phyloP scores from a whole-genome alignment of 176 grass and related monocot species.

The Hordeum vulgare region DNA sequence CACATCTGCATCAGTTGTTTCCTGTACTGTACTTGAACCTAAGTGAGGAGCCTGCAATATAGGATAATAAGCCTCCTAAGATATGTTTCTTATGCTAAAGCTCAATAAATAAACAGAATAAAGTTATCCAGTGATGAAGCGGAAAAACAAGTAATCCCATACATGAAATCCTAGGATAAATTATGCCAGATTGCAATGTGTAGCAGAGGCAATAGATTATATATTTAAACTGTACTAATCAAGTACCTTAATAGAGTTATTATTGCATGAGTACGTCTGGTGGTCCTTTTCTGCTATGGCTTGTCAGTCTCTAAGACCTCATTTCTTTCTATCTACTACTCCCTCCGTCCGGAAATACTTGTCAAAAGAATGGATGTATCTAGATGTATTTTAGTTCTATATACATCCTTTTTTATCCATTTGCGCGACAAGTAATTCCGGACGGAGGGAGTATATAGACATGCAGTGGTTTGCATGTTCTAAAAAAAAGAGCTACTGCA shows the following conservation, averaged over 20 bases:
- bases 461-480: not conserved
- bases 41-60: slow-evolving; percentile 48
- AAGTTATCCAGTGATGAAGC: not conserved
- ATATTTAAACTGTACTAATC: not conserved
- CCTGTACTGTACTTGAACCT: slow-evolving; percentile 13
- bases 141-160: slow-evolving; percentile 6
- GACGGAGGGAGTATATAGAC: not conserved
- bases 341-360: no score
- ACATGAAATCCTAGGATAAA: not conserved
- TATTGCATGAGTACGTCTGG: not conserved
- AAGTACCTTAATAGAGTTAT: not conserved
- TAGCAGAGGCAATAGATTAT: not conserved
- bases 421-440: no score
- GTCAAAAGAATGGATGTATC: no score
- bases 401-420: no score
- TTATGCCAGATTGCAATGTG: not conserved
- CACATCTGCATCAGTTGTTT: slow-evolving; percentile 12
- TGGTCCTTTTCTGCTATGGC: not conserved
- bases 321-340: not conserved
- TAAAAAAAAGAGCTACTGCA: not conserved
- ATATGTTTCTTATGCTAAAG: not conserved
- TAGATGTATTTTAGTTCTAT: no score
- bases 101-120: not conserved
- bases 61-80: slow-evolving; percentile 26
- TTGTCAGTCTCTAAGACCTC: not conserved